Evolutionary conservation across 2,329 filamentous ascomycete species (phyloP), one percentile per base, ranked within the genome.

Genomic region (Emergomyces orientalis): DNA sequence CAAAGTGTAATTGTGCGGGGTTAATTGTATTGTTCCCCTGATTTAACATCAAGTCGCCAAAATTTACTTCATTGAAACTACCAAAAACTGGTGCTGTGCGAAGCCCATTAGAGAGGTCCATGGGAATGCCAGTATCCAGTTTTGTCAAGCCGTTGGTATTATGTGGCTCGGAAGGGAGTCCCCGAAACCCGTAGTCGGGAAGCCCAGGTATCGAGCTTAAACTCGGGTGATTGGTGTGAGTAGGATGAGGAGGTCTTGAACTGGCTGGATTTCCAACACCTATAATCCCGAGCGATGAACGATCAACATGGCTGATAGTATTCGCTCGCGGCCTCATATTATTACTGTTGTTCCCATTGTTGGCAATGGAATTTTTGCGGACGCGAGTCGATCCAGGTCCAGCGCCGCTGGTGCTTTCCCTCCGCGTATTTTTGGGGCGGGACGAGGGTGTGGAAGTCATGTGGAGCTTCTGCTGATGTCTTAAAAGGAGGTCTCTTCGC

Each of bases 391-490:
- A 81, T 9, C 87, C 86, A 65, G 88, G 81, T 9, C 87, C 86
- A 65, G 88, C 85, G 62, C 88, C 90, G 65, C 88, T 84, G 6
- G 83, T 89, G 75, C 94, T 97, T 78, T 97, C 94, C 67, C 94
- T 86, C 68, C 93, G 88, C 69, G 77, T 81, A 69, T 91, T 92
- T 69, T 92, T 86, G 55, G 92, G 91, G 65, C 92, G 86, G 55
- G 91, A 88, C 6, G 91, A 91, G 6, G 94, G 89, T 0, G 91
- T 91, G 14, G 90, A 90, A 32, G 91, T 91, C 82, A 96, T 91
- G 75, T 99, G 94, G 57, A 99, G 84, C 81, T 99, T 99, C 81
- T 99, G 94, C 82, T 99, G 94, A 77, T 99, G 94, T 64, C 94
- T 86, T 68, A 99, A 80, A 62, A 99, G 83, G 68, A 99, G 78